phyloP scores from a whole-genome alignment of 2,329 filamentous ascomycete genomes.

The Fonsecaea monophora region DNA sequence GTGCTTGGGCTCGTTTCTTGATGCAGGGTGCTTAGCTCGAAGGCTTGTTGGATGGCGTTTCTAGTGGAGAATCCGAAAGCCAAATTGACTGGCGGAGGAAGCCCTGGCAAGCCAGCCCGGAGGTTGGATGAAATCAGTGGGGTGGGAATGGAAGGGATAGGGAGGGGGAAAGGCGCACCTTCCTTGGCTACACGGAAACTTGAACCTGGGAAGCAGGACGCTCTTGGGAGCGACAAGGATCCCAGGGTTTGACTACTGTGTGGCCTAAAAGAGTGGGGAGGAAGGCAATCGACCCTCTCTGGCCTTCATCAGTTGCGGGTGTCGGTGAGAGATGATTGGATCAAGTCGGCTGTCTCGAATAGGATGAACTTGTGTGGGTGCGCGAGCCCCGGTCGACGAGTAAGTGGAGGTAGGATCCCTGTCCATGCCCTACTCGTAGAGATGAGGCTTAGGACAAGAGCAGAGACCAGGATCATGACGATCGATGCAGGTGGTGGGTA shows the following conservation, averaged over 20 bases:
- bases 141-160: slow-evolving; percentile 13
- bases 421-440: slow-evolving; percentile 17
- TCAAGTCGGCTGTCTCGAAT: slow-evolving; percentile 5
- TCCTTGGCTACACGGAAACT: neutral
- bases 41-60: slow-evolving; percentile 25
- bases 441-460: slow-evolving; percentile 31
- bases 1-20: slow-evolving; percentile 19
- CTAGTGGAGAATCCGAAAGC: slow-evolving; percentile 24
- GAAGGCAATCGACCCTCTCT: slow-evolving; percentile 1
- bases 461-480: slow-evolving; percentile 22
- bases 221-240: neutral
- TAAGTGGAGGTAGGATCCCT: neutral
- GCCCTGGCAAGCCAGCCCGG: slow-evolving; percentile 27
- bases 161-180: neutral
- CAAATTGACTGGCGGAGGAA: slow-evolving; percentile 20
- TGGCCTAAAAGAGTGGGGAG: slow-evolving; percentile 8
- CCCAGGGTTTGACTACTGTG: neutral
- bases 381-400: neutral
- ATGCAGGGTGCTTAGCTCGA: slow-evolving; percentile 31
- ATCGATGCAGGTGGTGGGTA: slow-evolving; percentile 28
- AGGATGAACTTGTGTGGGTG: neutral
- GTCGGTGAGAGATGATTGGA: neutral
- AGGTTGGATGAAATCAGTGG: slow-evolving; percentile 31
- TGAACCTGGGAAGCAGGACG: neutral
- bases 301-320: slow-evolving; percentile 3